A percentile compares a stretch with the other conserved stretches of the same genome.
phyloP scores from a whole-genome alignment of 805 yeast species.

The Candida dajiaensis region DNA sequence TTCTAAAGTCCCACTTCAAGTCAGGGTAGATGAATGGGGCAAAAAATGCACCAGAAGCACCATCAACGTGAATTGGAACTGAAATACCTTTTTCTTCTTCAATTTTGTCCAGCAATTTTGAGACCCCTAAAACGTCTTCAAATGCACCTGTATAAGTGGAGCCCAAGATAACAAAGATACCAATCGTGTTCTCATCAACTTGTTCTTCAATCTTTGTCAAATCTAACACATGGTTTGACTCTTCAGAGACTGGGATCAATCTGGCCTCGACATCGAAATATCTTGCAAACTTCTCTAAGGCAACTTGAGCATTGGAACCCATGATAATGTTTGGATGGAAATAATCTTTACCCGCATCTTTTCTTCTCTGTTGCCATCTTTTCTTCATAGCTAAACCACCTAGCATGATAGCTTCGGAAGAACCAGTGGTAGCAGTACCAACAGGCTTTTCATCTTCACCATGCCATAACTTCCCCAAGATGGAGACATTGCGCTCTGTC shows the following conservation, averaged over 20 bases:
- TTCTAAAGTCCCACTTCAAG: constrained; percentile 76
- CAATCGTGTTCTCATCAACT: constrained; percentile 89
- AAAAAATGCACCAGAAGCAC: constrained; percentile 85
- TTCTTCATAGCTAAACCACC: constrained; percentile 93
- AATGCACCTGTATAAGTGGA: constrained; percentile 92
- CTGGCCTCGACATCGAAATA: constrained; percentile 90
- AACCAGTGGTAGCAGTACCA: constrained; percentile 92
- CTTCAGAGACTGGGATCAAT: constrained; percentile 57
- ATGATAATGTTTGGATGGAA: constrained; percentile 78
- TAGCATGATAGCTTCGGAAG: constrained; percentile 89
- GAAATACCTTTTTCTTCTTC: constrained; percentile 60
- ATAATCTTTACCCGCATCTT: constrained; percentile 50
- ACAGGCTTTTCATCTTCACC: constrained; percentile 53
- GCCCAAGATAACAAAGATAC: constrained; percentile 82
- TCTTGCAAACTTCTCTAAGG: constrained; percentile 88
- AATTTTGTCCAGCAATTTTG: constrained; percentile 60
- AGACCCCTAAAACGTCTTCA: constrained; percentile 63
- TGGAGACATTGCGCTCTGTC: constrained; percentile 78
- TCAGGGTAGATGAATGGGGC: constrained; percentile 82
- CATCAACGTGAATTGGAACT: constrained; percentile 88
- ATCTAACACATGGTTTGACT: constrained; percentile 62
- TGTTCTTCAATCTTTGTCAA: constrained; percentile 49
- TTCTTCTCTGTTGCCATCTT: constrained; percentile 70
- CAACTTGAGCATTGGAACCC: constrained; percentile 94
- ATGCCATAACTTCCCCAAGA: constrained; percentile 76